Percentiles rank a stretch among this genome's conserved stretches.
phyloP scores from a whole-genome alignment of 495 filamentous ascomycete genomes.

The Immersiella caudata region DNA sequence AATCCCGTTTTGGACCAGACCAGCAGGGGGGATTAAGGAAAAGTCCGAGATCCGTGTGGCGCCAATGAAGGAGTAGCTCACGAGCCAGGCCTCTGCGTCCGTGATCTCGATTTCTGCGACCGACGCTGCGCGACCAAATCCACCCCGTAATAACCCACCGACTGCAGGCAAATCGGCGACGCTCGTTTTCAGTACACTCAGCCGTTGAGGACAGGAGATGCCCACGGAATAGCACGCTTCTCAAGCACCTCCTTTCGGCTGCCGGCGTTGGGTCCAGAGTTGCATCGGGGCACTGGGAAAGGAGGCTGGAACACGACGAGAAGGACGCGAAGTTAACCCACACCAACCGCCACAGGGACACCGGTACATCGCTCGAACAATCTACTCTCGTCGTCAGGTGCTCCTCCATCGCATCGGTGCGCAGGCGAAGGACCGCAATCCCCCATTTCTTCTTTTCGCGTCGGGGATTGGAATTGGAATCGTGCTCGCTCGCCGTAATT shows the following conservation, averaged over 20 bases:
- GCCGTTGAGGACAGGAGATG: conserved; percentile 1
- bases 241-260: background rate
- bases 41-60: conserved; percentile 27
- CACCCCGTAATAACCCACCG: conserved; percentile 9
- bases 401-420: conserved; percentile 3
- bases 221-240: conserved; percentile 1
- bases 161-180: conserved; percentile 18
- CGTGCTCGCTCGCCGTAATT: conserved; percentile 18
- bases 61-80: conserved; percentile 22
- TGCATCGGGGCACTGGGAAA: background rate
- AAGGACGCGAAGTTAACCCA: background rate
- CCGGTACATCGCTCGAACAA: conserved; percentile 1
- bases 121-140: conserved; percentile 24
- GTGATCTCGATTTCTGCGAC: conserved; percentile 10
- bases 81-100: conserved; percentile 11
- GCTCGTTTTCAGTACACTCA: conserved; percentile 15
- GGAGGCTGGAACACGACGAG: conserved; percentile 11
- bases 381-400: background rate
- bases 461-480: background rate
- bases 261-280: background rate
- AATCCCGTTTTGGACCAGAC: conserved; percentile 11
- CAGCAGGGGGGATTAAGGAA: conserved; percentile 22
- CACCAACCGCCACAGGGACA: conserved; percentile 2
- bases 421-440: background rate
- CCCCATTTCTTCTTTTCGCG: conserved; percentile 1